A percentile compares a stretch with the other conserved stretches of the same genome.
Evolutionary conservation across 257 asterid species (phyloP).

Genomic region (Solanum etuberosum): DNA sequence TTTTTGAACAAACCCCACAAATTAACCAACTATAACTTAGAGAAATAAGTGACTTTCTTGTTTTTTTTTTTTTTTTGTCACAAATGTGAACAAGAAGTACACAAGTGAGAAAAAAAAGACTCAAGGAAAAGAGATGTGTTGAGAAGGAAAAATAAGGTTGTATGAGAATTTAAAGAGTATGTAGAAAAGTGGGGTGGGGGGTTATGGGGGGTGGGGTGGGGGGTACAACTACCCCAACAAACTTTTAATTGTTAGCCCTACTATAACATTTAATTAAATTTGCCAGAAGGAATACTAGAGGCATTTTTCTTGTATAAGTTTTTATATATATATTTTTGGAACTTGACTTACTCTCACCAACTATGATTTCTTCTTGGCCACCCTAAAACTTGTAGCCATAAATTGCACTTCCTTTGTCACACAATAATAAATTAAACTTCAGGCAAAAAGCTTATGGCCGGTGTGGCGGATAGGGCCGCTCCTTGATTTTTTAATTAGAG

Average conservation of each 20-base stretch:
- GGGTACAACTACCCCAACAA: conserved; percentile 55
- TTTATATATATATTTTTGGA: not conserved
- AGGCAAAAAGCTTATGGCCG: not conserved
- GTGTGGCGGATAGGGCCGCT: not conserved
- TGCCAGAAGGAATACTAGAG: conserved; percentile 27
- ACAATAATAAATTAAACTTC: not conserved
- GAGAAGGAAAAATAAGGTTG: conserved; percentile 7
- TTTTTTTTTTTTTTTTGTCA: not conserved
- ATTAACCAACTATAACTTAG: not conserved
- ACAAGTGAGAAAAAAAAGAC: not conserved
- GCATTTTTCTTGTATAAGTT: conserved; percentile 1
- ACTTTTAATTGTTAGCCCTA: conserved; percentile 31
- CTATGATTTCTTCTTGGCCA: conserved; percentile 12
- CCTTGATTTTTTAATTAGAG: not conserved
- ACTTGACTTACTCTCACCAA: not conserved
- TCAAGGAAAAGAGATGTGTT: not conserved
- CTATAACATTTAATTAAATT: conserved; percentile 28
- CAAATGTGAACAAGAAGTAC: not conserved
- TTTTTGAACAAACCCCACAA: not conserved
- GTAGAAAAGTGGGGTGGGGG: not conserved
- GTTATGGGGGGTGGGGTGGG: not conserved
- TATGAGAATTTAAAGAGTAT: conserved; percentile 31
- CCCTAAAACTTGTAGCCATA: not conserved
- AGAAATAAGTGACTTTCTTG: not conserved
- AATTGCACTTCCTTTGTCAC: not conserved